Evolutionary conservation across 1,284 basidiomycete genomes (phyloP), one percentile per base, ranked within the genome.

Genomic region (Rhodotorula sp.): DNA sequence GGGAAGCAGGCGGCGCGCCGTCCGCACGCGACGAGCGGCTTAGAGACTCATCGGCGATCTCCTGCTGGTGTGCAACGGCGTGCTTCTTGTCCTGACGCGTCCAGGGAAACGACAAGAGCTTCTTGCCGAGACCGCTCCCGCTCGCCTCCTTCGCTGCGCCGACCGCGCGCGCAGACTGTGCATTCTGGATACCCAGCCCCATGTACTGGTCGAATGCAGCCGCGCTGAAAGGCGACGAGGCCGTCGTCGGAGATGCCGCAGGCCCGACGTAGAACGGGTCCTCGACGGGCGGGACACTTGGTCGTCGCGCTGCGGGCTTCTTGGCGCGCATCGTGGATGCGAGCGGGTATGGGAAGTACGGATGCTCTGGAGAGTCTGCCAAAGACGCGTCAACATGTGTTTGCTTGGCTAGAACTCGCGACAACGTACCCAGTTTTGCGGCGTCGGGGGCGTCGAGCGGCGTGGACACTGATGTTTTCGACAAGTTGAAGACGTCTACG

Each of bases 31-130:
- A 56, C 13, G 46, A 34, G 16, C 27, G 55, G 48, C 7, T 54
- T 48, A 12, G 61, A 25, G 54, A 48, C 23, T 27, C 50, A 1
- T 17, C 46, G 54, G 25, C 27, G 53, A 57, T n/a, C 17, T 41
- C 27, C 56, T 44, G 48, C 50, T 64, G 62, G 12, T 44, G 46
- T 41, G 59, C 50, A 1, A 42, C 41, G 34, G 63, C 34, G 9
- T 63, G 54, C 61, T 68, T 71, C 64, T 68, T 68, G 48, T 71
- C 72, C 8, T 46, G 45, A 5, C 64, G 53, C 44, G 62, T 56
- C 64, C 72, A 66, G 3, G 64, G 67, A 14, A 68, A 74, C 42
- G 66, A 68, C 9, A 68, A 49, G 14, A 74, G 64, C 50, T 74
- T 74, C 61, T 66, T 72, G 52, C 70, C 70, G 8, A 57, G 50